A percentile compares a stretch with the other conserved stretches of the same genome.
Evolutionary conservation across 345 rosid species (phyloP).

Genomic region (Hibiscus trionum): DNA sequence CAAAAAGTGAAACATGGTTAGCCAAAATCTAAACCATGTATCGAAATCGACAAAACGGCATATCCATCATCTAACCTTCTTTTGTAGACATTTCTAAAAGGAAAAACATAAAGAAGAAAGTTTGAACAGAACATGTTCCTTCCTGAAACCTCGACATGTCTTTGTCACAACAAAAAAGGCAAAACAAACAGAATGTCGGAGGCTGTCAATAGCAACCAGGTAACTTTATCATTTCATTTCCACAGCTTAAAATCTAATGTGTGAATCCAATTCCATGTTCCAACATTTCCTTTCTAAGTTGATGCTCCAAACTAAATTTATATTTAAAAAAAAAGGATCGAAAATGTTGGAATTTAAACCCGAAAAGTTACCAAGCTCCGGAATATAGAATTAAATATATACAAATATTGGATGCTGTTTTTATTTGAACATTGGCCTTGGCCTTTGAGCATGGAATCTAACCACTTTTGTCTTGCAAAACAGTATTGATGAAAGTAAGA

Average conservation of each 20-base stretch:
- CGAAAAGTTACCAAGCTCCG: no score
- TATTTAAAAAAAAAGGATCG: no score
- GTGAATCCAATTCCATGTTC: no score
- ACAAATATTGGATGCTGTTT: neutral
- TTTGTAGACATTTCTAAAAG: no score
- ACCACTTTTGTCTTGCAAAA: neutral
- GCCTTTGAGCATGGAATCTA: conserved; percentile 19
- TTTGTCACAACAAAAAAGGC: neutral
- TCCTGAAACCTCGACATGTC: neutral
- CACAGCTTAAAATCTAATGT: no score
- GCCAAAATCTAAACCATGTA: no score
- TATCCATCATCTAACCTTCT: neutral
- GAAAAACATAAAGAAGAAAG: neutral
- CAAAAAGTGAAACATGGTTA: no score
- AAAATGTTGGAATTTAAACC: no score
- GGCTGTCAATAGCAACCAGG: neutral
- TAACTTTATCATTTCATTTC: neutral
- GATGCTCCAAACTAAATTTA: no score
- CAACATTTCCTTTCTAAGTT: no score
- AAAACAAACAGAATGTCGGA: neutral
- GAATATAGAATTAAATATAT: neutral
- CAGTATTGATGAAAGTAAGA: conserved; percentile 3
- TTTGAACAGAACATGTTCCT: neutral
- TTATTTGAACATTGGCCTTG: neutral
- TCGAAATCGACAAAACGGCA: no score